Conservation (phyloP, 1,139 yeast genomes). For the Sugiyamaella grinbergsii region DNA sequence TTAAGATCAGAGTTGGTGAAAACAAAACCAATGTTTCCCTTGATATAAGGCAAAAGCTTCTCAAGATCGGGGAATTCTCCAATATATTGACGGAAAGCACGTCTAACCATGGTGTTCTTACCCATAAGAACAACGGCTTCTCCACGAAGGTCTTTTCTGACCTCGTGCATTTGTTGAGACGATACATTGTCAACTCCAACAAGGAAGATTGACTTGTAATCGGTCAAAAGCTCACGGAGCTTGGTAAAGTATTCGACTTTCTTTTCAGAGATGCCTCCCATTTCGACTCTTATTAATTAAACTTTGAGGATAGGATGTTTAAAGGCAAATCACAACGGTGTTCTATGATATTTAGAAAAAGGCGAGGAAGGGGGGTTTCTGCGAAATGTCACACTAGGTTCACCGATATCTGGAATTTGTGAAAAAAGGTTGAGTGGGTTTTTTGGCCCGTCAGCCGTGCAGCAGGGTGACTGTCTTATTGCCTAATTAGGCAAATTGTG, state of each 20-base stretch:
- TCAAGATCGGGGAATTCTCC: conserved; percentile 94
- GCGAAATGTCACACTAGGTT: background rate
- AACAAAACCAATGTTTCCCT: conserved; percentile 98
- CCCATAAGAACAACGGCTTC: conserved; percentile 97
- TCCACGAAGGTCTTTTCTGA: conserved; percentile 95
- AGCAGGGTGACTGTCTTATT: background rate
- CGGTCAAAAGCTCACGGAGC: conserved; percentile 93
- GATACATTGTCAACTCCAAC: conserved; percentile 99
- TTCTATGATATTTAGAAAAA: conserved; percentile 3
- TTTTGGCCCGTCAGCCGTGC: background rate
- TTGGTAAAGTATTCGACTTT: conserved; percentile 92
- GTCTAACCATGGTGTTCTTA: conserved; percentile 99
- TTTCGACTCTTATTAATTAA: conserved; percentile 69
- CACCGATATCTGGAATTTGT: background rate
- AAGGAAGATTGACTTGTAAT: conserved; percentile 96
- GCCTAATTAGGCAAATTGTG: conserved; percentile 2
- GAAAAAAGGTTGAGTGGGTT: conserved; percentile 4
- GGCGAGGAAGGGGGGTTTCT: background rate
- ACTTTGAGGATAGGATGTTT: conserved; percentile 88
- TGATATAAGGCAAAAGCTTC: conserved; percentile 90
- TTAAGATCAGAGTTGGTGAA: conserved; percentile 97
- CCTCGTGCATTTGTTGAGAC: conserved; percentile 99
- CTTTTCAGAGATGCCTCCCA: conserved; percentile 99
- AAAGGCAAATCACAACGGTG: conserved; percentile 55
- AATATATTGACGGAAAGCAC: conserved; percentile 97